Evolutionary conservation across 306 rosid species (phyloP).

Genomic region (Benincasa hispida): DNA sequence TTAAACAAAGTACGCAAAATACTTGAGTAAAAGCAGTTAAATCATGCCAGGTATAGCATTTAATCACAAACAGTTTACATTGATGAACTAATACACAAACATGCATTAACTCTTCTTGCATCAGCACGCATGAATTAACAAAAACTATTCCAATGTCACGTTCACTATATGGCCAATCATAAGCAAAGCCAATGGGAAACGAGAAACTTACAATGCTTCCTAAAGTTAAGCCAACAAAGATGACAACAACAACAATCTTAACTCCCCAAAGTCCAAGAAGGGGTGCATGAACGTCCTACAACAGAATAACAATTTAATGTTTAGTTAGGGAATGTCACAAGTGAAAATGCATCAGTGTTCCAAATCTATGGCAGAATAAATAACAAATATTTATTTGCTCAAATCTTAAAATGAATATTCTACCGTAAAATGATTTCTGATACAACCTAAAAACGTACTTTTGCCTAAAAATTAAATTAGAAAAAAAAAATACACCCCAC

Average conservation of each 20-base stretch:
- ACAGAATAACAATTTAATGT: slow-evolving; percentile 8
- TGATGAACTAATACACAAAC: neutral
- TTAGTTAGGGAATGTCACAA: neutral
- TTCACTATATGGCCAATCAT: neutral
- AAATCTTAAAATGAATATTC: neutral
- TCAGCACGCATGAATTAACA: neutral
- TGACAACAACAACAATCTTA: slow-evolving; percentile 50
- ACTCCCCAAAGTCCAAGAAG: slow-evolving; percentile 82
- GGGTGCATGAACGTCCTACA: slow-evolving; percentile 82
- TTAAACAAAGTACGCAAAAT: slow-evolving; percentile 3
- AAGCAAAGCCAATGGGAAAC: neutral
- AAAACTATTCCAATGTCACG: neutral
- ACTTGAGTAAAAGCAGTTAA: neutral
- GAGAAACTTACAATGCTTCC: slow-evolving; percentile 83
- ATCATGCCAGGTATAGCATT: neutral
- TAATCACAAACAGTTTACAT: neutral
- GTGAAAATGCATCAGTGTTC: neutral
- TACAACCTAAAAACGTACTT: slow-evolving; percentile 6
- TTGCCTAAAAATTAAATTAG: too few relatives aligned
- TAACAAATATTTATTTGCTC: neutral
- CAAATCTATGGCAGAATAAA: neutral
- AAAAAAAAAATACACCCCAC: too few relatives aligned
- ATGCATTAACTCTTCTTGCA: neutral
- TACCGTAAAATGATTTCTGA: neutral
- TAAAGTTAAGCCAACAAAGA: slow-evolving; percentile 62